phyloP scores from a whole-genome alignment of 1,284 basidiomycete genomes.

The Rhodotorula sp. region DNA sequence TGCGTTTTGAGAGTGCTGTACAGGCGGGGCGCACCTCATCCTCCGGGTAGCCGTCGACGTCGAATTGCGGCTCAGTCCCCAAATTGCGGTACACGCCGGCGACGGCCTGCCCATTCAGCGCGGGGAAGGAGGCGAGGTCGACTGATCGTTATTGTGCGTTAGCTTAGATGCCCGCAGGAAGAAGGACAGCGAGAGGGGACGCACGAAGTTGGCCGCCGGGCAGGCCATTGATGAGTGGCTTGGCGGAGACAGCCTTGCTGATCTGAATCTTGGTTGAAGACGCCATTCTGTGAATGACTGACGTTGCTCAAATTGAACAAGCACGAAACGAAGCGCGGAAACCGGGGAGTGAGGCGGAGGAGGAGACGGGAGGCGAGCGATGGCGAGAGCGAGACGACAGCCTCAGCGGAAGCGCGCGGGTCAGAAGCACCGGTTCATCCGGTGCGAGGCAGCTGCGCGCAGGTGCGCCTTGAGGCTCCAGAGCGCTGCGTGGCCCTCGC shows the following conservation, averaged over 20 bases:
- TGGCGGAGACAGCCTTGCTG: neutral
- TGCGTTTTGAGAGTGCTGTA: too few relatives aligned
- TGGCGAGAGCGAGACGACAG: neutral
- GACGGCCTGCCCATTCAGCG: neutral
- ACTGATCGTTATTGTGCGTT: too few relatives aligned
- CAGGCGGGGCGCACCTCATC: neutral
- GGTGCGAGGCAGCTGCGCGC: too few relatives aligned
- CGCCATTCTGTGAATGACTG: neutral
- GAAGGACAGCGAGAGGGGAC: neutral
- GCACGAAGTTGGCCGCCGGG: neutral
- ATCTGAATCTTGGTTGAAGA: neutral
- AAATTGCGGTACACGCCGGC: constrained; percentile 5
- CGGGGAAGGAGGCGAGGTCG: constrained; percentile 1
- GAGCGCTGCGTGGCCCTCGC: too few relatives aligned
- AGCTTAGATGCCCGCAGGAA: too few relatives aligned
- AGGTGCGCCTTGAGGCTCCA: too few relatives aligned
- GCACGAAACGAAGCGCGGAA: neutral
- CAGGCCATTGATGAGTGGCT: neutral
- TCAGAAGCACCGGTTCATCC: neutral
- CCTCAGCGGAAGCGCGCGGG: neutral
- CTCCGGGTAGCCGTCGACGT: neutral
- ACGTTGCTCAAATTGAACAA: too few relatives aligned
- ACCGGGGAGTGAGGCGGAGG: too few relatives aligned
- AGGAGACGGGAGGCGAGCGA: too few relatives aligned
- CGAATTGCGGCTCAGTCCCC: constrained; percentile 3